phyloP scores from a whole-genome alignment of 1,284 basidiomycete species.

The Flammula alnicola region DNA sequence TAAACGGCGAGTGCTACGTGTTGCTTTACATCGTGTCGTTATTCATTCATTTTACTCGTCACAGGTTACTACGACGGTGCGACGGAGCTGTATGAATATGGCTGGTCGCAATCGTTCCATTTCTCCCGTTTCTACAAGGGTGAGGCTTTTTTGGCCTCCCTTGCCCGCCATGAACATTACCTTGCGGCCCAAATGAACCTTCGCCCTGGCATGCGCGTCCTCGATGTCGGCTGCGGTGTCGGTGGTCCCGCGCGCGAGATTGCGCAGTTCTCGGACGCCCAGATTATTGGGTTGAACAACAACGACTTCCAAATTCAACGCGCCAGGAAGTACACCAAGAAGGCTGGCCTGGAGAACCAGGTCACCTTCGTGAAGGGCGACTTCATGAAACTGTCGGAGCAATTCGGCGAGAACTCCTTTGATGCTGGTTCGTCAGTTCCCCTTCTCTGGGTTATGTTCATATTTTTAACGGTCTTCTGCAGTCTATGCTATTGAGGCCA shows the following conservation, averaged over 20 bases:
- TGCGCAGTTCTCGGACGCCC: slow-evolving; percentile 86
- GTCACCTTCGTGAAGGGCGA: slow-evolving; percentile 89
- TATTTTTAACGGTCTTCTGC: slow-evolving; percentile 8
- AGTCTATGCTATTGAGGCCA: slow-evolving; percentile 98
- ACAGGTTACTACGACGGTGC: slow-evolving; percentile 96
- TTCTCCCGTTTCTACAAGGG: slow-evolving; percentile 98
- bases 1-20: slow-evolving; percentile 73
- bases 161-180: slow-evolving; percentile 98
- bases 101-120: slow-evolving; percentile 94
- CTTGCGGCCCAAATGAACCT: slow-evolving; percentile 86
- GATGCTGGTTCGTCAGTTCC: slow-evolving; percentile 76
- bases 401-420: slow-evolving; percentile 93
- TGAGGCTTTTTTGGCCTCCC: slow-evolving; percentile 82
- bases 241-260: slow-evolving; percentile 98
- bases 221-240: slow-evolving; percentile 98
- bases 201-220: slow-evolving; percentile 91
- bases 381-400: slow-evolving; percentile 94
- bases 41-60: slow-evolving; percentile 6
- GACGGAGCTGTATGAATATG: slow-evolving; percentile 97
- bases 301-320: slow-evolving; percentile 94
- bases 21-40: slow-evolving; percentile 1
- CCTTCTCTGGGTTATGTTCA: not conserved
- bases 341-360: slow-evolving; percentile 79
- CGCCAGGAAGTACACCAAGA: slow-evolving; percentile 84
- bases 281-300: slow-evolving; percentile 94